phyloP scores from a whole-genome alignment of 306 rosid species.

The Gynostemma pentaphyllum region DNA sequence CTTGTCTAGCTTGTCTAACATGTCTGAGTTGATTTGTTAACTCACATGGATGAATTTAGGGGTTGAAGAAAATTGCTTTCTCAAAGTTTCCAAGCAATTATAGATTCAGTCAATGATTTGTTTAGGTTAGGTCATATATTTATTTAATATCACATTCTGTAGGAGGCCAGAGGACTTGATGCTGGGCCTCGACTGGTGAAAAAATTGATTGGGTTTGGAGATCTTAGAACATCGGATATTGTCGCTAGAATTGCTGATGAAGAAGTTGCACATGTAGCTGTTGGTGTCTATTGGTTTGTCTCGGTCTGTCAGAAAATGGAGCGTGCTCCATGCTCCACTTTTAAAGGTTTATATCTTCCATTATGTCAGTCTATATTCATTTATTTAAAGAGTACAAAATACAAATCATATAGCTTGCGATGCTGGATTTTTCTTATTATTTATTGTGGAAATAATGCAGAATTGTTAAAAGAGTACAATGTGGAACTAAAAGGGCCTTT shows the following conservation, averaged over 20 bases:
- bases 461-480: constrained; percentile 61
- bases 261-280: constrained; percentile 96
- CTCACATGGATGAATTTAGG: no score
- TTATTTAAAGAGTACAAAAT: neutral
- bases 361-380: neutral
- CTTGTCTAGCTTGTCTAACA: no score
- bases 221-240: constrained; percentile 55
- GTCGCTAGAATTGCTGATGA: constrained; percentile 89
- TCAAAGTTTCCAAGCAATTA: no score
- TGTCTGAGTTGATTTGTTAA: no score
- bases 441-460: constrained; percentile 31
- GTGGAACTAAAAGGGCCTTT: constrained; percentile 85
- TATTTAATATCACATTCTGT: constrained; percentile 12
- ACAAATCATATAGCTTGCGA: neutral
- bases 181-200: constrained; percentile 89
- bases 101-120: no score
- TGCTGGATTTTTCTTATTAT: constrained; percentile 7
- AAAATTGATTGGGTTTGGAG: constrained; percentile 84
- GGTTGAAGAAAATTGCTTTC: no score
- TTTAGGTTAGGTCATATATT: no score
- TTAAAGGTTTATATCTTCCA: constrained; percentile 45
- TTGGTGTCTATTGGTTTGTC: constrained; percentile 76
- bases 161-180: constrained; percentile 99
- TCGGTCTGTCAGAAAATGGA: constrained; percentile 57
- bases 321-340: constrained; percentile 56